Evolutionary conservation across 2,329 filamentous ascomycete species (phyloP).

Genomic region (Botrytis elliptica): DNA sequence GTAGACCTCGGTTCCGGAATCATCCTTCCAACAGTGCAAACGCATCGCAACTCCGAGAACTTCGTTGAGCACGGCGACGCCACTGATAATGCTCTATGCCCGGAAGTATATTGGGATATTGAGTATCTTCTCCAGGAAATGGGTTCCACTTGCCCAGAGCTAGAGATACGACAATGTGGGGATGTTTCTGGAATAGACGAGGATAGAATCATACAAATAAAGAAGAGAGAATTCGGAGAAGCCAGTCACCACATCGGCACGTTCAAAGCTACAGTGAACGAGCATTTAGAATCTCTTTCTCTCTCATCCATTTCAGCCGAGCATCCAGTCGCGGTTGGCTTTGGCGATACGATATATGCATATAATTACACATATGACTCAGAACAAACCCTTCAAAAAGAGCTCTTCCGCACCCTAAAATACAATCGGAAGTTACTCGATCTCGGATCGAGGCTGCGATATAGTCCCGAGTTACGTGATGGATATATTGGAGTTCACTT

Average conservation of each 20-base stretch:
- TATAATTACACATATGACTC: slow-evolving; percentile 29
- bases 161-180: slow-evolving; percentile 27
- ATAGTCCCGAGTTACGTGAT: slow-evolving; percentile 22
- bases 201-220: slow-evolving; percentile 12
- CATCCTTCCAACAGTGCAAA: slow-evolving; percentile 28
- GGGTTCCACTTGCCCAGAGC: slow-evolving; percentile 24
- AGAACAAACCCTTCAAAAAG: slow-evolving; percentile 29
- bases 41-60: slow-evolving; percentile 22
- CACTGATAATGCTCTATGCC: slow-evolving; percentile 17
- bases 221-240: slow-evolving; percentile 13
- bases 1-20: slow-evolving; percentile 31
- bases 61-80: background rate
- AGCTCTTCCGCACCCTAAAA: slow-evolving; percentile 28
- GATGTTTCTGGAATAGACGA: slow-evolving; percentile 26
- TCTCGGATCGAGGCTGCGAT: slow-evolving; percentile 23
- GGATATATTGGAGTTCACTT: slow-evolving; percentile 33
- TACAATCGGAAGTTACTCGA: slow-evolving; percentile 27
- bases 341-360: slow-evolving; percentile 29
- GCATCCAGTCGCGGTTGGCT: slow-evolving; percentile 26
- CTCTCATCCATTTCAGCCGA: slow-evolving; percentile 18
- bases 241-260: slow-evolving; percentile 17
- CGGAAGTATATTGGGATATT: slow-evolving; percentile 27
- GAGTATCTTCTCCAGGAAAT: slow-evolving; percentile 20
- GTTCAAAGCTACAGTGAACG: slow-evolving; percentile 15
- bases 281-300: background rate